Evolutionary conservation across 2,329 filamentous ascomycete species (phyloP).

Genomic region (Xylariaceae sp.): DNA sequence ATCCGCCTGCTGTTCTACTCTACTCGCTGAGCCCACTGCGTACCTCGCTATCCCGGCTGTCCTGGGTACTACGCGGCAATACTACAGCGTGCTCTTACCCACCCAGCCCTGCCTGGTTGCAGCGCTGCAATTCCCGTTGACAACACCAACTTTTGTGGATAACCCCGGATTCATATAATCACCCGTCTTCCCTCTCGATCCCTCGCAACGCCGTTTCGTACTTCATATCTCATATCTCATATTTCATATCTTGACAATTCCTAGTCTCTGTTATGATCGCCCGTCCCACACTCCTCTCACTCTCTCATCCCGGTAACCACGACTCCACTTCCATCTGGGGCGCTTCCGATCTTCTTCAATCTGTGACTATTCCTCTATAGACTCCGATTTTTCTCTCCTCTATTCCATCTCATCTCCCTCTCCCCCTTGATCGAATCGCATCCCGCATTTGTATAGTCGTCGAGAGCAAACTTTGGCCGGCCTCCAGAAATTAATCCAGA

Average conservation of each 20-base stretch:
- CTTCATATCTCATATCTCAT: constrained; percentile 20
- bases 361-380: constrained; percentile 5
- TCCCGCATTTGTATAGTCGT: background rate
- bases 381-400: background rate
- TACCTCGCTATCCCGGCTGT: background rate
- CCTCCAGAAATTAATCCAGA: constrained; percentile 7
- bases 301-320: constrained; percentile 10
- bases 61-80: background rate
- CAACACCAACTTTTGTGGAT: constrained; percentile 13
- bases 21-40: background rate
- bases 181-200: constrained; percentile 15
- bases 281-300: constrained; percentile 1
- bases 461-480: background rate
- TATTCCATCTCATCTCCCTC: background rate
- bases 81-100: background rate
- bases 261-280: constrained; percentile 2
- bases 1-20: background rate
- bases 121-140: background rate
- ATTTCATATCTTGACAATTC: constrained; percentile 14
- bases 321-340: background rate
- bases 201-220: constrained; percentile 22
- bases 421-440: background rate
- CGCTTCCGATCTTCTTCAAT: background rate
- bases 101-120: no score
- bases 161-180: constrained; percentile 21